Conservation (phyloP, 1,284 basidiomycete genomes). For the Cryptococcus floricola region DNA sequence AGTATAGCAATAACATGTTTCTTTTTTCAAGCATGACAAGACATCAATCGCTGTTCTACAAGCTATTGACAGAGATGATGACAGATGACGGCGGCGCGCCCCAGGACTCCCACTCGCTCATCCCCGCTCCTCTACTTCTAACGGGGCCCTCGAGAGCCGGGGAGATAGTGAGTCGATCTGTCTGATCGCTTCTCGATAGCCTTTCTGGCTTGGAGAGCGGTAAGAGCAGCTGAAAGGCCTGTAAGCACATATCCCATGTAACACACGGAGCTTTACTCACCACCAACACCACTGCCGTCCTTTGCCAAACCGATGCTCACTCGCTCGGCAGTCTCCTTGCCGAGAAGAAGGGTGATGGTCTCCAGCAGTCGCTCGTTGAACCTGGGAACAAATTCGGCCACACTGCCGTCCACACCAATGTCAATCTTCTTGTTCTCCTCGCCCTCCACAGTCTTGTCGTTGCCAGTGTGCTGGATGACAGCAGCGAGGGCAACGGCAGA, state of each 20-base stretch:
- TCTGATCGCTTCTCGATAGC: constrained; percentile 26
- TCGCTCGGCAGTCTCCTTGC: constrained; percentile 69
- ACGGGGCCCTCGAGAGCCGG: constrained; percentile 4
- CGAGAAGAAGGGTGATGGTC: constrained; percentile 70
- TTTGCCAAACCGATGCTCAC: constrained; percentile 89
- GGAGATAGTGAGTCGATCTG: constrained; percentile 4
- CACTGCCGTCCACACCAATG: constrained; percentile 86
- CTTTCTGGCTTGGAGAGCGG: constrained; percentile 50
- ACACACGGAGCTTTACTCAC: constrained; percentile 53
- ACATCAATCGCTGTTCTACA: too few relatives aligned
- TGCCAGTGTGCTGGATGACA: constrained; percentile 73
- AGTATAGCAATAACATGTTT: too few relatives aligned
- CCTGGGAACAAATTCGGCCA: constrained; percentile 85
- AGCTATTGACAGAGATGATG: too few relatives aligned
- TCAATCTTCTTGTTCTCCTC: constrained; percentile 57
- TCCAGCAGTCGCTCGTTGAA: constrained; percentile 72
- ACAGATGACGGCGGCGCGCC: too few relatives aligned
- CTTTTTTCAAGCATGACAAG: too few relatives aligned
- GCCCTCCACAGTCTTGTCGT: constrained; percentile 53
- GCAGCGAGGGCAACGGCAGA: constrained; percentile 85
- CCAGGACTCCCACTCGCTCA: too few relatives aligned
- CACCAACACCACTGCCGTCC: constrained; percentile 95
- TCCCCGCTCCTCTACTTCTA: too few relatives aligned
- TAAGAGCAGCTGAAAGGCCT: constrained; percentile 41
- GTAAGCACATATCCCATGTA: not conserved